A percentile compares a stretch with the other conserved stretches of the same genome.
Conservation (phyloP, 768 basidiomycete genomes). For the Lactifluus hygrophoroides region DNA sequence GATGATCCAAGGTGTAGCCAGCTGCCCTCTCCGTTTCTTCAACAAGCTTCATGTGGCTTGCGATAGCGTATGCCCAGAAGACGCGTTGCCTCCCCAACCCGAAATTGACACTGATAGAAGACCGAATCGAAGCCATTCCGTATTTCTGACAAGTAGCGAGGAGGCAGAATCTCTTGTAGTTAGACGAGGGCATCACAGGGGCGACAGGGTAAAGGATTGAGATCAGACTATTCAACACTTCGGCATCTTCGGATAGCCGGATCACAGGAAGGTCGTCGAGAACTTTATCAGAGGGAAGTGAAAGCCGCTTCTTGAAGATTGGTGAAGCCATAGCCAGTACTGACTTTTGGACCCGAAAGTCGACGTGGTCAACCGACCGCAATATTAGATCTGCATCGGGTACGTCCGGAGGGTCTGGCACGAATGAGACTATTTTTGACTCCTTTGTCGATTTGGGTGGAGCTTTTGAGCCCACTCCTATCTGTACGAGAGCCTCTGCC, state of each 20-base stretch:
- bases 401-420: neutral
- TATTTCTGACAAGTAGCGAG: constrained; percentile 22
- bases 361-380: neutral
- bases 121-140: constrained; percentile 13
- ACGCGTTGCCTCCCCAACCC: neutral
- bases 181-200: too few species aligned
- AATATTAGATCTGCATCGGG: neutral
- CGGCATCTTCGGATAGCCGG: too few species aligned
- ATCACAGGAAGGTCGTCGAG: neutral
- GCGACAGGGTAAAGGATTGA: too few species aligned
- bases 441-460: neutral
- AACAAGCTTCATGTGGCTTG: neutral
- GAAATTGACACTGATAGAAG: neutral
- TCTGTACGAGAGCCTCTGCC: neutral
- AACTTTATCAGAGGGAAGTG: neutral
- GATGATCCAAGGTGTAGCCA: neutral
- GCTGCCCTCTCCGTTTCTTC: neutral
- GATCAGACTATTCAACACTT: too few species aligned
- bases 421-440: too few species aligned
- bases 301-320: neutral
- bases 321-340: neutral
- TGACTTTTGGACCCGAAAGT: neutral
- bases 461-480: neutral
- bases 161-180: neutral
- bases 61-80: constrained; percentile 14